Base-by-base conservation (phyloP, 2,329 filamentous ascomycete genomes). In the Sporothrix protearum region DNA sequence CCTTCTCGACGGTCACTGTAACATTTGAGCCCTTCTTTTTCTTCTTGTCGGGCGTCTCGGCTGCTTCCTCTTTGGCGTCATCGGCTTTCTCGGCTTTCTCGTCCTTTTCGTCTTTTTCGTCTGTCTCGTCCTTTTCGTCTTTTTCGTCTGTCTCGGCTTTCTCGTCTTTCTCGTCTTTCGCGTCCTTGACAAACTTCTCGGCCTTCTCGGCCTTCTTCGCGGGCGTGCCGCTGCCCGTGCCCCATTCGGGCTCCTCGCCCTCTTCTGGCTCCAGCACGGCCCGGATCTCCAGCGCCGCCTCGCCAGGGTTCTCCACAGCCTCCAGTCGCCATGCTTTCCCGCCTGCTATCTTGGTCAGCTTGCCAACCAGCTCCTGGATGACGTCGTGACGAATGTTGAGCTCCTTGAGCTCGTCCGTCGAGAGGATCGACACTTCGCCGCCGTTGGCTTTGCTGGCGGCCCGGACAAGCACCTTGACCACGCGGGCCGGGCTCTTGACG, bases 311-410 rank as follows among this genome's bases (percentile, higher is more conserved):
- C 76, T 96, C 91, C 0, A 96, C 87, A 16, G 96, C 84, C 79
- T 96, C 92, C 72, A 97, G 82, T 76, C 89, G 91, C 93, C 94
- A 97, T 19, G 89, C 88, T 75, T 89, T 87, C 8, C 90, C 88
- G 2, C 89, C 87, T 0, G 92, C 92, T 53, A 92, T 78, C 76
- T 88, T 86, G 78, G 92, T 85, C 72, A 97, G 80, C 77, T 92
- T 84, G 74, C 89, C 85, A 76, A 87, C 87, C 78, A 97, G 83
- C 61, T 89, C 84, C 76, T 94, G 89, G 2, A 97, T 84, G 57
- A 89, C 85, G 63, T 90, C 85, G 0, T 87, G 86, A 70, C 90
- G 86, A 39, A 95, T 83, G 16, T 91, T 88, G 59, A 92, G 81
- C 76, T 88, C 86, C 77, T 89, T 87, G 49, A 96, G 83, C 74